phyloP scores from a whole-genome alignment of 805 yeast genomes.

The Kodamaea leandrae region DNA sequence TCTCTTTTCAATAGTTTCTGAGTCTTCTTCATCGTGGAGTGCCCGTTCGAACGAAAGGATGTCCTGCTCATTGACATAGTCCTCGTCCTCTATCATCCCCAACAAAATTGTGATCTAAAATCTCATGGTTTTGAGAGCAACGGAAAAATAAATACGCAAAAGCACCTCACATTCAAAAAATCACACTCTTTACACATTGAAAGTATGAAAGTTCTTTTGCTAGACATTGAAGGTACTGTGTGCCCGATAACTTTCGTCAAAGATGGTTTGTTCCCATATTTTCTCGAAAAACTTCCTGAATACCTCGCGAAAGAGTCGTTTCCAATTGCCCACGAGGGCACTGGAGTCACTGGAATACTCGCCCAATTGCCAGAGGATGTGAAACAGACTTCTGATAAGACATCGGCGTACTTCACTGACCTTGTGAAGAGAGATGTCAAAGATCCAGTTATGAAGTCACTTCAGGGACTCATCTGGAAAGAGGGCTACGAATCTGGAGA shows the following conservation, averaged over 20 bases:
- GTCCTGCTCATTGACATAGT: constrained; percentile 35
- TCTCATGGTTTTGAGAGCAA: background rate
- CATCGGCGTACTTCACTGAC: constrained; percentile 49
- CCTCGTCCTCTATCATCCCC: constrained; percentile 18
- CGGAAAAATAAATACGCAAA: background rate
- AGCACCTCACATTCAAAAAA: background rate
- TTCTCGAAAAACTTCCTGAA: constrained; percentile 47
- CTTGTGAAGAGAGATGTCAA: constrained; percentile 70
- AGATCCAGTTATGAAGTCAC: constrained; percentile 68
- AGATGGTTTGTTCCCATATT: constrained; percentile 74
- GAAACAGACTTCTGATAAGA: constrained; percentile 22
- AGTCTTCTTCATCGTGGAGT: constrained; percentile 30
- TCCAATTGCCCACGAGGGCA: constrained; percentile 18
- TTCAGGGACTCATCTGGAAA: constrained; percentile 85
- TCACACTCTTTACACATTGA: constrained; percentile 1
- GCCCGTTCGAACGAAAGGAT: constrained; percentile 42
- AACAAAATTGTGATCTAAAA: background rate
- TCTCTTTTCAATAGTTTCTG: constrained; percentile 7
- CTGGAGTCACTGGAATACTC: constrained; percentile 32
- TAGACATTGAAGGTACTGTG: constrained; percentile 87
- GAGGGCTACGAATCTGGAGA: constrained; percentile 76
- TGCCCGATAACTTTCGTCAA: constrained; percentile 90
- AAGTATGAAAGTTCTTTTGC: constrained; percentile 3
- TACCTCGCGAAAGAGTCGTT: constrained; percentile 28
- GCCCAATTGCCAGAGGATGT: constrained; percentile 45